phyloP scores from a whole-genome alignment of 352 stramenopile species.

The Pythium brassicae region DNA sequence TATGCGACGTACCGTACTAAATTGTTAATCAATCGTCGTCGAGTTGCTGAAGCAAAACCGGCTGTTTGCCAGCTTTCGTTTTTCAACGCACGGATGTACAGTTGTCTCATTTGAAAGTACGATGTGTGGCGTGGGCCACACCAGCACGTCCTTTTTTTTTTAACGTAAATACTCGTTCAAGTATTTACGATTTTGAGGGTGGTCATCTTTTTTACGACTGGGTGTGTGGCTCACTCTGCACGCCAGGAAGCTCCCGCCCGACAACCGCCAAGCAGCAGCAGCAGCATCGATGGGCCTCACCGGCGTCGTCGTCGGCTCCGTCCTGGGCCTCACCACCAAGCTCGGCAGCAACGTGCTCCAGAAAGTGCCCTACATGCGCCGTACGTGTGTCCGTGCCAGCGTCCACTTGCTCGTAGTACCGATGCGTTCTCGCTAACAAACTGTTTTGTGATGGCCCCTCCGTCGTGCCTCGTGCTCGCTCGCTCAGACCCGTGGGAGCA shows the following conservation, averaged over 20 bases:
- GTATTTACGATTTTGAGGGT: too few relatives aligned
- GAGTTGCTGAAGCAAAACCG: not conserved
- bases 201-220: too few relatives aligned
- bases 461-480: too few relatives aligned
- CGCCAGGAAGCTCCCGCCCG: slow-evolving; percentile 1
- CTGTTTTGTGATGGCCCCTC: not conserved
- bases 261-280: slow-evolving; percentile 10
- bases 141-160: too few relatives aligned
- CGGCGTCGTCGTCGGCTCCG: slow-evolving; percentile 57
- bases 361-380: slow-evolving; percentile 80
- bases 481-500: slow-evolving; percentile 76
- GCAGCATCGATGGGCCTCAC: slow-evolving; percentile 59
- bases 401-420: not conserved
- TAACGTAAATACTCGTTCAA: too few relatives aligned
- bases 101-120: not conserved
- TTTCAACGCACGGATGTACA: too few relatives aligned
- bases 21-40: not conserved
- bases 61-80: not conserved
- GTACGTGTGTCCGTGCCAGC: slow-evolving; percentile 31
- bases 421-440: not conserved
- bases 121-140: too few relatives aligned
- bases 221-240: slow-evolving; percentile 8
- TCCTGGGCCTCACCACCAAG: slow-evolving; percentile 80
- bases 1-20: too few relatives aligned
- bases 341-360: slow-evolving; percentile 77